These are phyloP conservation scores for Macrolepiota dolichaula DNA, from an alignment of 768 basidiomycete genomes.

Conservation along the genomic window DNA sequence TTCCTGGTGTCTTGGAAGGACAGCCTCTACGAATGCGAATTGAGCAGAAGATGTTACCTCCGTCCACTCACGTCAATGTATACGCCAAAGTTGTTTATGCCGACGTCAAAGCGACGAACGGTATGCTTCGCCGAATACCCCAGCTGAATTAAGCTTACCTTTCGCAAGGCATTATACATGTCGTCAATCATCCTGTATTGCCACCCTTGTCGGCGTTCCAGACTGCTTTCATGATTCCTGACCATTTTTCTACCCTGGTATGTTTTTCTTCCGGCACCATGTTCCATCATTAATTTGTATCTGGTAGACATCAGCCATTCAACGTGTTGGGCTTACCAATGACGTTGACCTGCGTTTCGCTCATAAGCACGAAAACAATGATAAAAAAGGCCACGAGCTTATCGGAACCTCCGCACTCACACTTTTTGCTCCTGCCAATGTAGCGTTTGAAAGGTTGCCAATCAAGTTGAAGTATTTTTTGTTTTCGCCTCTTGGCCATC, in stretches of 20 bases:
- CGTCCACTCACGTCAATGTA: conserved; percentile 42
- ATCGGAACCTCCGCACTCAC: conserved; percentile 45
- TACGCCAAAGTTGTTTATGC: conserved; percentile 38
- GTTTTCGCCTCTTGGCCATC: conserved; percentile 57
- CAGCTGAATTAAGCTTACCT: neutral
- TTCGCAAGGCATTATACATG: conserved; percentile 44
- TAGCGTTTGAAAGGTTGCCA: conserved; percentile 45
- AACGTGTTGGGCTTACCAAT: conserved; percentile 43
- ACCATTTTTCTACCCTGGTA: conserved; percentile 48
- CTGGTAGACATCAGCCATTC: conserved; percentile 51
- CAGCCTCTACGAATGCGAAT: conserved; percentile 45
- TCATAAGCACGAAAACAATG: conserved; percentile 27
- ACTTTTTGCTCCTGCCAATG: conserved; percentile 53
- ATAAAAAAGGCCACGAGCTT: conserved; percentile 29
- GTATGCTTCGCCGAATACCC: conserved; percentile 25
- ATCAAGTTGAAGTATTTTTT: conserved; percentile 48
- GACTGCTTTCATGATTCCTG: conserved; percentile 38
- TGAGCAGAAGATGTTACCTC: conserved; percentile 27
- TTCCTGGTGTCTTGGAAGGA: conserved; percentile 38
- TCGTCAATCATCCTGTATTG: conserved; percentile 50
- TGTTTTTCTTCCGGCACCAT: conserved; percentile 12
- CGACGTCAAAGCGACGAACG: conserved; percentile 47
- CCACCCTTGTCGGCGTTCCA: conserved; percentile 52
- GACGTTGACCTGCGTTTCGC: conserved; percentile 44
- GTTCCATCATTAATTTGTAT: neutral